Conservation (phyloP, 108 stramenopile species). For the Cyclotella distinguenda region DNA sequence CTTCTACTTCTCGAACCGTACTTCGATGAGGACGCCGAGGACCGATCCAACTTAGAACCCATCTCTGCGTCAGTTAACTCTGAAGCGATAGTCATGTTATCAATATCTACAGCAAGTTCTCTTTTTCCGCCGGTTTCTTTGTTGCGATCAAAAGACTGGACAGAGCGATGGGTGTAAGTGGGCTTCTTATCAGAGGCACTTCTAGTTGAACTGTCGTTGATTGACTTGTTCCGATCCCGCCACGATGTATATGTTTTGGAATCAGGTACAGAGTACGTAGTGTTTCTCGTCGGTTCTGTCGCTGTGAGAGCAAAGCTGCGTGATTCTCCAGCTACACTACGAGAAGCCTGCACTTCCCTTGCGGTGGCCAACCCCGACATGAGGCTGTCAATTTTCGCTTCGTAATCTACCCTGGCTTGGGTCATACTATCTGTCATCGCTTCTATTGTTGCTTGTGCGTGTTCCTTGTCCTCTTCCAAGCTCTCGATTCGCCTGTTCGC, state of each 20-base stretch:
- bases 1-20: slow-evolving; percentile 37
- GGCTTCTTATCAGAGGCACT: slow-evolving; percentile 11
- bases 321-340: slow-evolving; percentile 21
- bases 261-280: slow-evolving; percentile 21
- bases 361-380: slow-evolving; percentile 45
- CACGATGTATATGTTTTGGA: slow-evolving; percentile 22
- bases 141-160: background rate
- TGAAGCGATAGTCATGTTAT: slow-evolving; percentile 44
- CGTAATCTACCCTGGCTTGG: slow-evolving; percentile 38
- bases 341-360: slow-evolving; percentile 43
- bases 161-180: background rate
- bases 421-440: slow-evolving; percentile 47
- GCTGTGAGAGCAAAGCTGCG: background rate
- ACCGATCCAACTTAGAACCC: slow-evolving; percentile 26
- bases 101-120: slow-evolving; percentile 36
- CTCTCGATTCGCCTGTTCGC: slow-evolving; percentile 33
- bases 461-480: slow-evolving; percentile 42
- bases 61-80: slow-evolving; percentile 39
- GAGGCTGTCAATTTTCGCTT: slow-evolving; percentile 47
- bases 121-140: slow-evolving; percentile 18
- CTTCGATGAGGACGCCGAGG: slow-evolving; percentile 25
- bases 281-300: slow-evolving; percentile 3
- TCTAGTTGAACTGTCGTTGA: slow-evolving; percentile 9
- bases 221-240: slow-evolving; percentile 15
- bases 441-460: slow-evolving; percentile 44